Base-by-base conservation (phyloP, 2,329 filamentous ascomycete genomes). In the Thermothelomyces thermophilus region DNA sequence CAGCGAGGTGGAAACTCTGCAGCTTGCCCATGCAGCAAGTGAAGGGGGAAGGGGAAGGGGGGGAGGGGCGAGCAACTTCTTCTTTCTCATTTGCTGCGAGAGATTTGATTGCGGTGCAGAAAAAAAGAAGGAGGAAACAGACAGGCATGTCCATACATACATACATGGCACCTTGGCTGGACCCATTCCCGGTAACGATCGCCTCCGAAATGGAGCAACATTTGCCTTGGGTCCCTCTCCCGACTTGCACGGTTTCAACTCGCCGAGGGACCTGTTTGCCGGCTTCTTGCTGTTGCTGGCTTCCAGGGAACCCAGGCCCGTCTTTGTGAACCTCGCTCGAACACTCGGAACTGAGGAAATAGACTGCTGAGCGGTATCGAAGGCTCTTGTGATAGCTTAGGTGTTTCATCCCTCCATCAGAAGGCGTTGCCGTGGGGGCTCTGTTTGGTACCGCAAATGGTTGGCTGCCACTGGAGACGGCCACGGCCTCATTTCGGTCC, bases 401-500 rank as follows among this genome's bases (percentile, higher is more conserved):
- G 19, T 24, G 26, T 16, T 8, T 19, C 41, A 28, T 9, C 16
- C 35, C 11, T 14, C 22, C 24, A 17, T 43, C 39, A 35, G 44
- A 41, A 47, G 16, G 19, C 11, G 24, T 10, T 33, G 35, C 39
- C 34, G 24, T 13, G 30, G 8, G 11, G 10, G 14, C 33, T n/a
- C 31, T 41, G 33, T 46, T 20, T 43, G 44, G 50, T 51, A 48
- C 49, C 40, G 50, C 24, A 5, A 17, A 17, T 58, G 56, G 52
- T 58, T 56, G 54, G 56, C 50, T 54, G 48, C 20, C 31, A 34
- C 19, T 37, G 36, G 22, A 14, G 33, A n/a, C 16, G 33, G 30
- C 28, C 20, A 44, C 55, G 55, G 51, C 53, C 53, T 59, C 57
- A 59, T 57, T 49, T 59, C 55, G 56, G 56, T 45, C 52, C 34